Base-by-base conservation (phyloP, 2,329 filamentous ascomycete genomes). In the Albifimbria verrucaria region DNA sequence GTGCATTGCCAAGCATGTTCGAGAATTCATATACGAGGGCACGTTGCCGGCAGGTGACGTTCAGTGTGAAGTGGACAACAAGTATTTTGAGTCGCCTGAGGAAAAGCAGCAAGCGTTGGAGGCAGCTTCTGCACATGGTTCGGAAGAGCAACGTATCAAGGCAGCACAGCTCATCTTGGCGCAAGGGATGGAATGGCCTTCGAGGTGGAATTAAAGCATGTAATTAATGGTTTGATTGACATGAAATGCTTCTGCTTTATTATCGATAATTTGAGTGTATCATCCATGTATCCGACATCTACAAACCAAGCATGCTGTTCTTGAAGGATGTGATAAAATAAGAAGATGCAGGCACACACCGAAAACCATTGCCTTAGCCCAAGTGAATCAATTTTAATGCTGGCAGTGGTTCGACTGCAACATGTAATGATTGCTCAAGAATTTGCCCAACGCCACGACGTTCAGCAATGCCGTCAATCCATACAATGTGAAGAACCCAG, bases 1-100 rank as follows among this genome's bases (percentile, higher is more conserved):
- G 3, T 77, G 74, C 41, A 39, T 70, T 1, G 68, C 64, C 1
- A 63, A 62, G 20, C 65, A 72, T 18, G 65, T 75, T 1, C 62
- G 72, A 0, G 62, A 57, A 0, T 77, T 69, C 32, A 56, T 77
- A 6, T 57, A 62, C 20, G 62, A 73, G 11, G 74, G 74, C 1
- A 69, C 61, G 3, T 28, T 77, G 43, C 75, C 73, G 0, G 61
- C 20, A 6, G 44, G n/a, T 25, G 44, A 39, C 32, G 32, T 39
- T 6, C 32, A 39, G 32, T 39, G 32, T 39, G 32, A 39, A 17
- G 32, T 15, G 32, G 32, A 39, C 12, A 39, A 39, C 32, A 39
- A 39, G 12, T 39, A 39, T n/a, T 39, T 39, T 15, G 18, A 12
- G 12, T n/a, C 32, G 32, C 32, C 32, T 5, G 32, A 39, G 5